phyloP scores from a whole-genome alignment of 106 monocot genomes.

The Acorus gramineus region DNA sequence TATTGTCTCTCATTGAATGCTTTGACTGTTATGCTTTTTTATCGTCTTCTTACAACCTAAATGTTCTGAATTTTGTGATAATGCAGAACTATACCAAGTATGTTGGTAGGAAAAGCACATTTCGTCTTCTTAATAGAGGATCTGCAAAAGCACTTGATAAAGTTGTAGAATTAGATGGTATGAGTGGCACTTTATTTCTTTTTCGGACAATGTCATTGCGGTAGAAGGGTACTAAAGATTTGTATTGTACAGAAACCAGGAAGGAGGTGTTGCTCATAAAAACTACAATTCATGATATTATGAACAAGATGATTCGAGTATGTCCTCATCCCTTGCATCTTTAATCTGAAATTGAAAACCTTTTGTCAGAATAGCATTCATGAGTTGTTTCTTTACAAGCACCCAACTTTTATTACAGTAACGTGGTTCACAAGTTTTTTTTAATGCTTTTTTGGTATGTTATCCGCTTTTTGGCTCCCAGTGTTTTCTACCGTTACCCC shows the following conservation, averaged over 20 bases:
- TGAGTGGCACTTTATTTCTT: constrained; percentile 1
- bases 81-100: constrained; percentile 77
- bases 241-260: constrained; percentile 26
- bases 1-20: background rate
- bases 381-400: too few species aligned
- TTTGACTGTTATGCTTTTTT: background rate
- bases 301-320: constrained; percentile 94
- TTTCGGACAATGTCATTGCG: constrained; percentile 7
- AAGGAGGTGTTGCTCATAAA: constrained; percentile 82
- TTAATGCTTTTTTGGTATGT: too few species aligned
- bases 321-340: background rate
- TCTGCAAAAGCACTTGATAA: constrained; percentile 99
- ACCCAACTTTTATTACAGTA: too few species aligned
- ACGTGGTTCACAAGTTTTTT: too few species aligned
- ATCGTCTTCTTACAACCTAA: constrained; percentile 1
- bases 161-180: constrained; percentile 96
- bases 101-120: constrained; percentile 87
- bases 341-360: too few species aligned
- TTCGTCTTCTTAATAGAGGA: constrained; percentile 97
- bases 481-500: too few species aligned
- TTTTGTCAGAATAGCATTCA: too few species aligned
- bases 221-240: constrained; percentile 12
- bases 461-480: too few species aligned
- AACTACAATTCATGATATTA: constrained; percentile 98
- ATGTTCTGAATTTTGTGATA: constrained; percentile 6